These are phyloP conservation scores for Rhododendron vialii DNA, from an alignment of 148 eudicot genomes.

Conservation along the genomic window DNA sequence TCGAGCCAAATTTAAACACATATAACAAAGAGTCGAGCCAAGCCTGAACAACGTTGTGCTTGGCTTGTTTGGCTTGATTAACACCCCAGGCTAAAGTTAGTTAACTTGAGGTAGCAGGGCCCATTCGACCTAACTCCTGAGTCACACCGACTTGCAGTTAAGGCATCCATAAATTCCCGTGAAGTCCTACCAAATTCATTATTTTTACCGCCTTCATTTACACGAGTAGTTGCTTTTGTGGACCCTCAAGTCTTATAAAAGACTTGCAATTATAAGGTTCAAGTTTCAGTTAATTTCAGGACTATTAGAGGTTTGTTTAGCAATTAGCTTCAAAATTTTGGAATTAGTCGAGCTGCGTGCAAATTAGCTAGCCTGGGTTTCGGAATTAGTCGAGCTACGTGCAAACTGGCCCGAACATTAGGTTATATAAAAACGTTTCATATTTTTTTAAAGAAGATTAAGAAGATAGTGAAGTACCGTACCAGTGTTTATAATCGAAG, in stretches of 20 bases:
- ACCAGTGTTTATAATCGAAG: too few relatives aligned
- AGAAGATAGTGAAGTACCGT: too few relatives aligned
- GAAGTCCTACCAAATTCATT: background rate
- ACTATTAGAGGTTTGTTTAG: too few relatives aligned
- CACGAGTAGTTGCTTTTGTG: background rate
- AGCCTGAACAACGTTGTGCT: too few relatives aligned
- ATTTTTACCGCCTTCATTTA: constrained; percentile 5
- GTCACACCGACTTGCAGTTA: background rate
- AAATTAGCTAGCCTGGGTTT: background rate
- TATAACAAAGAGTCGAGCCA: too few relatives aligned
- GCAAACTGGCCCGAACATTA: background rate
- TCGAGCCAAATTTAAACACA: too few relatives aligned
- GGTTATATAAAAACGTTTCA: background rate
- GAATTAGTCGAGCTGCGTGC: background rate
- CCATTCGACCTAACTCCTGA: background rate
- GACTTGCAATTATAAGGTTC: background rate
- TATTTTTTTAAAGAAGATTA: too few relatives aligned
- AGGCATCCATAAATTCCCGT: background rate
- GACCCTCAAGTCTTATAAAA: background rate
- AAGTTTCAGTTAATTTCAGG: background rate
- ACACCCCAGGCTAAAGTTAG: too few relatives aligned
- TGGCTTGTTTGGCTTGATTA: too few relatives aligned
- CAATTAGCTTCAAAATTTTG: background rate
- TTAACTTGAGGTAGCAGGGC: background rate
- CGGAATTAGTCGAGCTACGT: background rate